Evolutionary conservation across 1,284 basidiomycete species (phyloP).

Genomic region (Blastosporella zonata): DNA sequence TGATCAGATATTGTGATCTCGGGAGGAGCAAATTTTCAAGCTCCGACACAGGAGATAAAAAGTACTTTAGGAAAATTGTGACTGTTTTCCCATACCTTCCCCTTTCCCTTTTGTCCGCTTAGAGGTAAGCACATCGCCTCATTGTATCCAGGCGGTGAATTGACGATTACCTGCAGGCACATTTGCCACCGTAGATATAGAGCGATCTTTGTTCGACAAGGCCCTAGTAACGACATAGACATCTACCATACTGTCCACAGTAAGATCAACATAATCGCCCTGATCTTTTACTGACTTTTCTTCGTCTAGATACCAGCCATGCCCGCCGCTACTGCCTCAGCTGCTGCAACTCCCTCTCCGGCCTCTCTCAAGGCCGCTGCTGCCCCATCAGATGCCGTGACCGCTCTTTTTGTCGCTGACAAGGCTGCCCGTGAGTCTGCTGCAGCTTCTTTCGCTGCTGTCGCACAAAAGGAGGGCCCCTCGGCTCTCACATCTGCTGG

Average conservation of each 20-base stretch:
- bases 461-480: conserved; percentile 85
- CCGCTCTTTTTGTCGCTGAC: conserved; percentile 70
- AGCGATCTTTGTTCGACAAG: conserved; percentile 49
- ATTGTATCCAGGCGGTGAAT: conserved; percentile 11
- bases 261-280: conserved; percentile 23
- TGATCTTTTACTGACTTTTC: conserved; percentile 7
- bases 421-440: conserved; percentile 72
- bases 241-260: conserved; percentile 33
- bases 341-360: conserved; percentile 50
- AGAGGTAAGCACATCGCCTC: conserved; percentile 40
- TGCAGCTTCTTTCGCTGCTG: conserved; percentile 66
- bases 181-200: conserved; percentile 52
- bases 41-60: conserved; percentile 34
- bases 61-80: conserved; percentile 19
- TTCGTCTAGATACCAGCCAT: conserved; percentile 52
- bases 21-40: conserved; percentile 33
- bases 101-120: conserved; percentile 32
- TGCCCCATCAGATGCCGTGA: conserved; percentile 52
- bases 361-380: conserved; percentile 63
- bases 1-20: conserved; percentile 12
- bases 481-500: conserved; percentile 74
- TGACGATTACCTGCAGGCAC: conserved; percentile 35
- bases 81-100: conserved; percentile 23
- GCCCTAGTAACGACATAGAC: conserved; percentile 41
- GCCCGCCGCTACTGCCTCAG: conserved; percentile 68